Evolutionary conservation across 768 basidiomycete species (phyloP), one percentile per base, ranked within the genome.

Genomic region (Roridomyces roridus): DNA sequence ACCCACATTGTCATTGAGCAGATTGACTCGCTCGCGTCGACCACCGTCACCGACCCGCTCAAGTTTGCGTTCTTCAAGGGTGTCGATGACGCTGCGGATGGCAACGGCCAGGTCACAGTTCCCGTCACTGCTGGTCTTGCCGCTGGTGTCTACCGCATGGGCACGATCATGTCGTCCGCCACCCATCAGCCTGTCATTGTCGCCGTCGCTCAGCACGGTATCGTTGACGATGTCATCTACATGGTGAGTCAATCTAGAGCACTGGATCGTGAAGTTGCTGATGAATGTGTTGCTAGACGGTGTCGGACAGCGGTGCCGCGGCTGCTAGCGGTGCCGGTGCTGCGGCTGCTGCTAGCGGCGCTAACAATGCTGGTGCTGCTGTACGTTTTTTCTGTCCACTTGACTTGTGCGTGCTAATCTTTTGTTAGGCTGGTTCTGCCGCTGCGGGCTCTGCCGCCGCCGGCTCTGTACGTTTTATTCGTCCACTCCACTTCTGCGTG

Each of bases 121-220:
- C 69, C 71, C 47, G 84, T 92, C 29, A 72, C 78, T 1, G 70
- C 70, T 20, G 88, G 87, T 58, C 72, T 89, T 23, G 77, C 85
- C 29, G 79, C 77, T 11, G 86, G 87, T 43, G 66, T 74, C 26
- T 91, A 92, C 73, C 75, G 80, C 55, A 67, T 88, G 21, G 78
- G 82, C 57, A 81, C 83, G 6, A 86, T 87, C 69, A 83, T 83
- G 64, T 65, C 79, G 26, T 75, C 80, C 15, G 65, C 80, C 11
- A 88, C 88, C 70, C 85, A 89, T 62, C 80, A 82, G 61, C 86
- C 82, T 4, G 79, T 73, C 45, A 70, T 86, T 52, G 84, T 81
- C 40, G 76, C 86, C 17, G 68, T 88, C 43, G 86, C 82, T 17
- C 85, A 85, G 62, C 88, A 85, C 60, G 86, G 86, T 56, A 69